Conservation (phyloP, 192 early-diverging fungal genomes). For the Oehlia diaphana region DNA sequence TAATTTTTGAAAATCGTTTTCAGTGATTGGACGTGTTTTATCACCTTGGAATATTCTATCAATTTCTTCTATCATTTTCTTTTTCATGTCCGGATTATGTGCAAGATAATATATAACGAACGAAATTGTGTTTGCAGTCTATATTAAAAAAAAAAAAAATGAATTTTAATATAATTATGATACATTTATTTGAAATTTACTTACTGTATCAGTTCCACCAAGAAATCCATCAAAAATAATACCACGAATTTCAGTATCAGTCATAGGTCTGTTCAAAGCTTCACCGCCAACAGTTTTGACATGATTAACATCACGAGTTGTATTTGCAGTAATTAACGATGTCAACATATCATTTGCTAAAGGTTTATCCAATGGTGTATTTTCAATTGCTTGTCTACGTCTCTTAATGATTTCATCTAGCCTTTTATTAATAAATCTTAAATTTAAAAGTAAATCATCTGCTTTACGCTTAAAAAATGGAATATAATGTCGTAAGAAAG, state of each 20-base stretch:
- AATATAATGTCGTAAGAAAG: neutral
- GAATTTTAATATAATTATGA: neutral
- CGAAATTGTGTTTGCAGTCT: neutral
- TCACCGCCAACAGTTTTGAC: neutral
- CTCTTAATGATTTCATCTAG: neutral
- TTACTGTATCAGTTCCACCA: conserved; percentile 17
- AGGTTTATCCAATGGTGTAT: neutral
- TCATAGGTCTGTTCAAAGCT: neutral
- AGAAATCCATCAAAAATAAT: neutral
- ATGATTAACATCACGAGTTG: conserved; percentile 1
- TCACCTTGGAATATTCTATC: neutral
- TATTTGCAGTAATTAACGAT: conserved; percentile 12
- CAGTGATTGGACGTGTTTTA: neutral
- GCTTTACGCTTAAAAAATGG: neutral
- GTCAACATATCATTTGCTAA: conserved; percentile 14
- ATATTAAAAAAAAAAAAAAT: neutral
- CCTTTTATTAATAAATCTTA: neutral
- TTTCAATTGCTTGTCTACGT: conserved; percentile 19
- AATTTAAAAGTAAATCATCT: neutral
- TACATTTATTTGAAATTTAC: neutral
- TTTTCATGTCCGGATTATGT: neutral
- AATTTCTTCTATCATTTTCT: neutral
- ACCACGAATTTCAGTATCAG: conserved; percentile 5
- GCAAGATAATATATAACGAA: conserved; percentile 12
- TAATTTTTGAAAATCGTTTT: conserved; percentile 3